Conservation (phyloP, 2,329 filamentous ascomycete species). For the Fusarium pseudonygamai region DNA sequence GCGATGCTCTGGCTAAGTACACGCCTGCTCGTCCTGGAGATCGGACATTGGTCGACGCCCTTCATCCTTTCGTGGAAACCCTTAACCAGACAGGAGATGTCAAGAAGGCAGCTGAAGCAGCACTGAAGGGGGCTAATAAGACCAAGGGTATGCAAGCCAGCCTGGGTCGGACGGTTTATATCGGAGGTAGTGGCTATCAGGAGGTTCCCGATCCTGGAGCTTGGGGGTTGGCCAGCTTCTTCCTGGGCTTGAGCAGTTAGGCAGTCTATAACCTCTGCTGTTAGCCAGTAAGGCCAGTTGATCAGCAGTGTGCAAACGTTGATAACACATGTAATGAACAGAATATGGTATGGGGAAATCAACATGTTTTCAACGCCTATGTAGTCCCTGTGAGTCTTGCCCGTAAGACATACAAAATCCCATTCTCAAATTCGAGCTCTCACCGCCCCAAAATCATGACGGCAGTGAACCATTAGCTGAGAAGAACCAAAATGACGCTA, state of each 20-base stretch:
- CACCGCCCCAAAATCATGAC: conserved; percentile 25
- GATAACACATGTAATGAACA: conserved; percentile 10
- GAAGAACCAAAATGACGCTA: conserved; percentile 85
- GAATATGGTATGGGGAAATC: conserved; percentile 29
- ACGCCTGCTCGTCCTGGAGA: conserved; percentile 92
- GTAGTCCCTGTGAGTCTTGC: conserved; percentile 47
- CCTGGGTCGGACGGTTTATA: conserved; percentile 67
- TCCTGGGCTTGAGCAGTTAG: conserved; percentile 71
- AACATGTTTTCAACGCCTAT: conserved; percentile 52
- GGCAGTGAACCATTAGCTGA: conserved; percentile 65
- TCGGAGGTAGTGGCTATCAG: conserved; percentile 56
- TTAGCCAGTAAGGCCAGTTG: background rate
- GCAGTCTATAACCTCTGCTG: conserved; percentile 26
- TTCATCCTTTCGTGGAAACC: conserved; percentile 85
- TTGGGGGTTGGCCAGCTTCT: conserved; percentile 79
- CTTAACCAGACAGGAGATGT: conserved; percentile 73
- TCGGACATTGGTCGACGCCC: conserved; percentile 87
- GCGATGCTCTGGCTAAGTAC: conserved; percentile 78
- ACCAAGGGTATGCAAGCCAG: conserved; percentile 95
- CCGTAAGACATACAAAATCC: conserved; percentile 44
- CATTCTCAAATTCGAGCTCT: conserved; percentile 40
- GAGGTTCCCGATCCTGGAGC: conserved; percentile 73
- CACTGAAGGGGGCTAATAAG: conserved; percentile 77
- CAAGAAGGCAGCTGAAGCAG: conserved; percentile 77
- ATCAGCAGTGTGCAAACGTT: conserved; percentile 2